These are phyloP conservation scores for Pascua guehoae DNA, from an alignment of 1,284 basidiomycete genomes.

Conservation along the genomic window DNA sequence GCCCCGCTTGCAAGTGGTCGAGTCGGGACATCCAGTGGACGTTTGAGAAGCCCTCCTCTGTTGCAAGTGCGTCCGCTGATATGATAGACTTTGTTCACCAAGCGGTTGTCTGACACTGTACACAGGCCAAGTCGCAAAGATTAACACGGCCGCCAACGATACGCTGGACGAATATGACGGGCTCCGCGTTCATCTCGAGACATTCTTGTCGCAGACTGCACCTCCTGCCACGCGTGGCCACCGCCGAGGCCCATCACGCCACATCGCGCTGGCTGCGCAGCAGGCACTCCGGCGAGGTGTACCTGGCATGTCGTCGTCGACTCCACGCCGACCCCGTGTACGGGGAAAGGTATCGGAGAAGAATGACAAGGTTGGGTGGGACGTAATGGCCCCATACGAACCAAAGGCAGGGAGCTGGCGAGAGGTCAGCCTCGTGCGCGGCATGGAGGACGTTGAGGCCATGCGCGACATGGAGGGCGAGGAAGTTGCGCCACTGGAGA, in stretches of 20 bases:
- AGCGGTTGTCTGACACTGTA: conserved; percentile 1
- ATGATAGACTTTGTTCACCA: too few species aligned
- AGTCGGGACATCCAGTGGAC: conserved; percentile 82
- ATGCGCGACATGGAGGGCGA: conserved; percentile 59
- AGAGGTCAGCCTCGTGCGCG: conserved; percentile 19
- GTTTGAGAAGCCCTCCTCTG: conserved; percentile 93
- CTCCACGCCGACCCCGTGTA: conserved; percentile 3
- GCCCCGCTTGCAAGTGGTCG: conserved; percentile 92
- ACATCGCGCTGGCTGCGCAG: conserved; percentile 44
- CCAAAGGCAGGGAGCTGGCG: conserved; percentile 35
- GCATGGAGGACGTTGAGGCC: conserved; percentile 41
- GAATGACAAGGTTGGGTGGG: conserved; percentile 23
- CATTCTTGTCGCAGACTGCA: conserved; percentile 55
- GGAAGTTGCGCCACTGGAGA: conserved; percentile 68
- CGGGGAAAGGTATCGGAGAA: neutral
- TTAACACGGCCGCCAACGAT: conserved; percentile 77
- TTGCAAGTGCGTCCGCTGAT: conserved; percentile 61
- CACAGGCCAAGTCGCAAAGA: conserved; percentile 79
- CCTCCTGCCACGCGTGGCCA: conserved; percentile 14
- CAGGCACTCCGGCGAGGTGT: conserved; percentile 38
- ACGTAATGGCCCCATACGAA: conserved; percentile 39
- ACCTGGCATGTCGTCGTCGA: conserved; percentile 25
- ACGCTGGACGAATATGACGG: conserved; percentile 77
- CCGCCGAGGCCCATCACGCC: conserved; percentile 29
- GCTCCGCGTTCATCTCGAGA: conserved; percentile 90